phyloP scores from a whole-genome alignment of 345 rosid genomes.

The Aethionema arabicum region DNA sequence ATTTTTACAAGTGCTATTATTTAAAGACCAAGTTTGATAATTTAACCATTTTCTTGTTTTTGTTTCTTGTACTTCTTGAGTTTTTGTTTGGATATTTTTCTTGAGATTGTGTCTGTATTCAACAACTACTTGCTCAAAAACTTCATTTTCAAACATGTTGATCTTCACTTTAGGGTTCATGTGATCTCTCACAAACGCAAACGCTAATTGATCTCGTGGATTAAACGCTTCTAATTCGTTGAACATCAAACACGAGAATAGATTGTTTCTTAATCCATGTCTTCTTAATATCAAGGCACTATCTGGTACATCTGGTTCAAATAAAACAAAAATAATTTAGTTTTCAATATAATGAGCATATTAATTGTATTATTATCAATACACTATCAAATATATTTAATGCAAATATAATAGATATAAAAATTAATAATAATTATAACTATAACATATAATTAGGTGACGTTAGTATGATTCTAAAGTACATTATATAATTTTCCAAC shows the following conservation, averaged over 20 bases:
- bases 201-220: constrained; percentile 79
- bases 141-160: constrained; percentile 82
- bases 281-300: constrained; percentile 67
- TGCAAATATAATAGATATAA: neutral
- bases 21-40: constrained; percentile 36
- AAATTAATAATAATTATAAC: no score
- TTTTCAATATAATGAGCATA: neutral
- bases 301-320: constrained; percentile 72
- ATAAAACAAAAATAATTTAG: neutral
- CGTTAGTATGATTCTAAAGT: no score
- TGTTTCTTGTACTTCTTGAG: constrained; percentile 4
- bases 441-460: no score
- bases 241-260: constrained; percentile 81
- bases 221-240: constrained; percentile 82
- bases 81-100: constrained; percentile 27
- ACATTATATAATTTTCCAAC: no score
- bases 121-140: constrained; percentile 62
- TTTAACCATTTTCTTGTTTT: constrained; percentile 26
- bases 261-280: constrained; percentile 59
- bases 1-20: constrained; percentile 51
- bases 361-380: neutral
- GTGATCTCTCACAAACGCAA: constrained; percentile 68
- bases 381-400: neutral
- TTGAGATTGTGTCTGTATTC: constrained; percentile 73
- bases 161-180: constrained; percentile 56